These are phyloP conservation scores for Fusarium stilboides DNA, from an alignment of 2,329 filamentous ascomycete species.

Conservation along the genomic window DNA sequence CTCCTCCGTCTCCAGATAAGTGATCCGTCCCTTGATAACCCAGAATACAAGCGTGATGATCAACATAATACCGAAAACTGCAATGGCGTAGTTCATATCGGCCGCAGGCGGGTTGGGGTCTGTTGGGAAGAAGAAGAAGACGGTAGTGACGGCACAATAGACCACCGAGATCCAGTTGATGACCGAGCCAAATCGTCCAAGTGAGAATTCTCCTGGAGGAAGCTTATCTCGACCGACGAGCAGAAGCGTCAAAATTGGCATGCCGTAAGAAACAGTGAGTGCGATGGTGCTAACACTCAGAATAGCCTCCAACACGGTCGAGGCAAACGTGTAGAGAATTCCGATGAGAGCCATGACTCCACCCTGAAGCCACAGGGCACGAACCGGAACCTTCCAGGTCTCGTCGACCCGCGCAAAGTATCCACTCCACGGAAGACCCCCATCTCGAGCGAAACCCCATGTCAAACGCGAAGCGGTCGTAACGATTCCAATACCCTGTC, in stretches of 20 bases:
- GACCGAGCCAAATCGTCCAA: slow-evolving; percentile 62
- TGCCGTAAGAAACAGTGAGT: slow-evolving; percentile 64
- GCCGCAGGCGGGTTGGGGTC: slow-evolving; percentile 59
- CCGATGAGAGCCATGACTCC: slow-evolving; percentile 62
- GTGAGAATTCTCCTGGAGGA: slow-evolving; percentile 61
- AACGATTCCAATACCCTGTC: slow-evolving; percentile 66
- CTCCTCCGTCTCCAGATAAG: slow-evolving; percentile 52
- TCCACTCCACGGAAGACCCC: slow-evolving; percentile 61
- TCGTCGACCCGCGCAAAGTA: slow-evolving; percentile 62
- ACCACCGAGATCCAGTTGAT: slow-evolving; percentile 65
- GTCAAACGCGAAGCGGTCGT: slow-evolving; percentile 68
- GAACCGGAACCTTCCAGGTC: slow-evolving; percentile 67
- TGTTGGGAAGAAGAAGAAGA: slow-evolving; percentile 70
- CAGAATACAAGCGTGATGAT: slow-evolving; percentile 66
- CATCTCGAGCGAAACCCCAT: slow-evolving; percentile 70
- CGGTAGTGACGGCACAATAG: slow-evolving; percentile 66
- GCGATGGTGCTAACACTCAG: slow-evolving; percentile 71
- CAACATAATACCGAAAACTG: slow-evolving; percentile 70
- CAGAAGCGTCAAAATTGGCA: slow-evolving; percentile 66
- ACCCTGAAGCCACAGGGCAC: slow-evolving; percentile 68
- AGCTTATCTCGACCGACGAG: slow-evolving; percentile 67
- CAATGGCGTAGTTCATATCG: slow-evolving; percentile 73
- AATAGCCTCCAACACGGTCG: slow-evolving; percentile 67
- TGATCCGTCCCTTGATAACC: slow-evolving; percentile 62
- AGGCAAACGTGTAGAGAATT: slow-evolving; percentile 69